phyloP scores from a whole-genome alignment of 78 protist species.

The Diacronema lutheri region DNA sequence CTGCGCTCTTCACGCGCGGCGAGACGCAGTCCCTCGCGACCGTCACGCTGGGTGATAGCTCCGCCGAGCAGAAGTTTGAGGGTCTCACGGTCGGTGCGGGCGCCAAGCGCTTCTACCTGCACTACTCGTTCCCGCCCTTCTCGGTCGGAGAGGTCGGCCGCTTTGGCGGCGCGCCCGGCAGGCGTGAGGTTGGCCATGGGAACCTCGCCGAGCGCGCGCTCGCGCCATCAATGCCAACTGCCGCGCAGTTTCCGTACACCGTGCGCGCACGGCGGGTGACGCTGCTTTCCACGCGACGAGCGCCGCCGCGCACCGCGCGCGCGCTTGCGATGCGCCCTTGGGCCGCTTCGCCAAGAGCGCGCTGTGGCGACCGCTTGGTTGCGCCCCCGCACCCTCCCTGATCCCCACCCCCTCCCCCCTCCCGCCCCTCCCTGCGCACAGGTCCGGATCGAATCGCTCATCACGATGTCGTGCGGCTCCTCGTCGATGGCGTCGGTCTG shows the following conservation, averaged over 20 bases:
- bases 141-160: slow-evolving; percentile 34
- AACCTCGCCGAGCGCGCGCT: slow-evolving; percentile 44
- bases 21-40: slow-evolving; percentile 37
- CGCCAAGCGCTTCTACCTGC: slow-evolving; percentile 23
- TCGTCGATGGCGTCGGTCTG: slow-evolving; percentile 43
- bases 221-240: not conserved
- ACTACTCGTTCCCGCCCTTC: slow-evolving; percentile 29
- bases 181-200: slow-evolving; percentile 44
- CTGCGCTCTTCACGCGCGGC: slow-evolving; percentile 37
- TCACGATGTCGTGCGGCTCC: slow-evolving; percentile 25
- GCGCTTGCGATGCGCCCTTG: too few relatives aligned
- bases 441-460: slow-evolving; percentile 27
- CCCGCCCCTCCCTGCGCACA: too few relatives aligned
- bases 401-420: too few relatives aligned
- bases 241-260: slow-evolving; percentile 17
- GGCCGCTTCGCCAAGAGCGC: too few relatives aligned
- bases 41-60: slow-evolving; percentile 11
- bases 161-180: not conserved
- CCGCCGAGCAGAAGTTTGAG: not conserved
- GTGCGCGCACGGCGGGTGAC: not conserved
- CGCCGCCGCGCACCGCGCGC: too few relatives aligned
- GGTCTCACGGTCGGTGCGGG: not conserved
- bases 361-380: too few relatives aligned
- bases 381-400: too few relatives aligned
- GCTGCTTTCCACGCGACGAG: too few relatives aligned